Evolutionary conservation across 2,329 filamentous ascomycete species (phyloP), one percentile per base, ranked within the genome.

Genomic region (Sporothrix brasiliensis): DNA sequence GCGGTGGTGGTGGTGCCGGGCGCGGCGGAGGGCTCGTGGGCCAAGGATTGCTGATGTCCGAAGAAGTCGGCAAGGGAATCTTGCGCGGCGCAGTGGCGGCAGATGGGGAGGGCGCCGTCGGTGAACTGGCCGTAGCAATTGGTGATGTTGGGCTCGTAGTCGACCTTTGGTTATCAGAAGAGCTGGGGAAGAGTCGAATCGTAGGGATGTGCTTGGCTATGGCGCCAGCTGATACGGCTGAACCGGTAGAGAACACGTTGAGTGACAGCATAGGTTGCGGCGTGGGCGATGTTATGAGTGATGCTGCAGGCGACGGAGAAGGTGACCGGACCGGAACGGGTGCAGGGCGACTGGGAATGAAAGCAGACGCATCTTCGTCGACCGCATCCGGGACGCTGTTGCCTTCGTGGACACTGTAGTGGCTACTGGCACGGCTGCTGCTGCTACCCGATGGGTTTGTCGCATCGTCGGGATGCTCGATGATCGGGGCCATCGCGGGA

Each of bases 391-490:
- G 16, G 14, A 19, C 50, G 11, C 24, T 19, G 44, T 24, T 41
- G 30, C 2, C 27, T 7, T 10, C 58, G 9, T 49, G n/a, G 47
- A 34, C 53, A n/a, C 66, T 53, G 53, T 63, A 56, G 54, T 39
- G 44, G 39, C 68, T 67, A 39, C 34, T 69, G 5, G 70, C 44
- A n/a, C 44, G 50, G 30, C 61, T 68, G 50, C 61, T 54, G 14
- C 34, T 49, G 53, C 67, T 69, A 53, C 21, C 53, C 11, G 52
- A 39, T 1, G n/a, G 60, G 14, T 24, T 58, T 6, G 34, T 24
- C 4, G n/a, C 19, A 58, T 73, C 72, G 30, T 72, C 71, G 2
- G 72, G 71, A n/a, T 72, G 56, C 41, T 73, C 72, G 30, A 73
- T 53, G 56, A 73, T 73, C 4, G 72, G 72, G 0, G 67, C 61